A percentile compares a stretch with the other conserved stretches of the same genome.
These are phyloP conservation scores for Xenoacremonium recifei DNA, from an alignment of 2,329 filamentous ascomycete species.

Conservation along the genomic window DNA sequence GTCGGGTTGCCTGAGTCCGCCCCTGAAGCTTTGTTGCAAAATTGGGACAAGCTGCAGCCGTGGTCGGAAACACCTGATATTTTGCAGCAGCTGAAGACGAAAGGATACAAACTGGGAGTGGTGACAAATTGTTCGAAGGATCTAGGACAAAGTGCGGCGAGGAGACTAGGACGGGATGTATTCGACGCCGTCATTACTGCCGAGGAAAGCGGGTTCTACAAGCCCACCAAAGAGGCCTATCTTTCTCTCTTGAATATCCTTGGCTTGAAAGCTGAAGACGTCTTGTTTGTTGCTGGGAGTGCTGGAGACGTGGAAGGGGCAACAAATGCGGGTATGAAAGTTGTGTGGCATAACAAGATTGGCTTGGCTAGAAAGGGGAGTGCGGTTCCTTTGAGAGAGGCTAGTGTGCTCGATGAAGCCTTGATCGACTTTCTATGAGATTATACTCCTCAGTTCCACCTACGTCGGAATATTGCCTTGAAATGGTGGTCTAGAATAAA, in stretches of 20 bases:
- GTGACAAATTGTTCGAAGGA: conserved; percentile 38
- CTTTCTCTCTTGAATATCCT: conserved; percentile 26
- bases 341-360: conserved; percentile 38
- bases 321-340: conserved; percentile 34
- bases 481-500: too few species aligned
- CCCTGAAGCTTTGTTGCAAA: conserved; percentile 23
- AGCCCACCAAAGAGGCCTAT: conserved; percentile 34
- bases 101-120: conserved; percentile 33
- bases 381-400: conserved; percentile 7
- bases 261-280: conserved; percentile 24
- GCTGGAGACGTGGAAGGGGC: conserved; percentile 39
- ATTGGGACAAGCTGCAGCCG: conserved; percentile 26
- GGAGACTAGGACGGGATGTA: background rate
- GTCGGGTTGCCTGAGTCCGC: conserved; percentile 28
- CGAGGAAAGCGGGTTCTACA: conserved; percentile 39
- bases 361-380: conserved; percentile 26
- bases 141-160: conserved; percentile 25
- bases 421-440: background rate
- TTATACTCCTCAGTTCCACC: too few species aligned
- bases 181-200: conserved; percentile 37
- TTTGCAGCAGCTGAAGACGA: conserved; percentile 17
- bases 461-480: too few species aligned
- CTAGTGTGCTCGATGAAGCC: background rate
- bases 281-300: conserved; percentile 38
- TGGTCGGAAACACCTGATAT: conserved; percentile 22